Base-by-base conservation (phyloP, 805 yeast species). In the Spathaspora passalidarum region DNA sequence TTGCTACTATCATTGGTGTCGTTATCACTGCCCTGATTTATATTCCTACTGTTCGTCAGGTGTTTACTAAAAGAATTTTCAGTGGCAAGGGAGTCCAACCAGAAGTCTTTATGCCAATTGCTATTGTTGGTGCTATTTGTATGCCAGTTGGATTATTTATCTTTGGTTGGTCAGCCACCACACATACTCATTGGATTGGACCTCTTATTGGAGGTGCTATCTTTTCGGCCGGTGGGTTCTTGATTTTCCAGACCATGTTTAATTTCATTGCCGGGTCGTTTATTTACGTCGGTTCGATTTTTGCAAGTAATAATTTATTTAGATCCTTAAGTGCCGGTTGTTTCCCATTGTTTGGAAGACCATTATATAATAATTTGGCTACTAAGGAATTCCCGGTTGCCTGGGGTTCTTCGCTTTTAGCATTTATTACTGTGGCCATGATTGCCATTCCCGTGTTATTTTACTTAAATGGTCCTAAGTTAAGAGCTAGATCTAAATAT, bases 311-410 rank as follows among this genome's bases (percentile, higher is more conserved):
- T 55, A 76, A 68, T 32, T 61, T 81, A 20, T 69, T 72, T 49
- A 73, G 86, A 45, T 67, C 79, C 5, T 62, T 62, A 2, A 72
- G 75, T 52, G 86, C 83, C 1, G 79, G 80, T 49, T 78, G 74
- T 2, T 82, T 82, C 68, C 86, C 87, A 32, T 68, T 86, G 43
- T 84, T 86, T 61, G 85, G 86, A 5, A 57, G 69, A 32, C 77
- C 79, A 32, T 73, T 86, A 79, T 86, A 75, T 57, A 63, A 68
- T 45, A 75, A 78, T 53, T 63, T 79, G 46, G 75, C 73, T 6
- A 72, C 74, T 40, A 62, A 70, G 1, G 72, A 68, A 35, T 82
- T 66, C 56, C 85, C 86, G 1, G 79, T 78, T 16, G 84, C 71
- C 3, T 81, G 84, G 84, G 86, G 84, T 2, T 63, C 76, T 1